Evolutionary conservation across 2,329 filamentous ascomycete genomes (phyloP).

Genomic region (Tolypocladium paradoxum): DNA sequence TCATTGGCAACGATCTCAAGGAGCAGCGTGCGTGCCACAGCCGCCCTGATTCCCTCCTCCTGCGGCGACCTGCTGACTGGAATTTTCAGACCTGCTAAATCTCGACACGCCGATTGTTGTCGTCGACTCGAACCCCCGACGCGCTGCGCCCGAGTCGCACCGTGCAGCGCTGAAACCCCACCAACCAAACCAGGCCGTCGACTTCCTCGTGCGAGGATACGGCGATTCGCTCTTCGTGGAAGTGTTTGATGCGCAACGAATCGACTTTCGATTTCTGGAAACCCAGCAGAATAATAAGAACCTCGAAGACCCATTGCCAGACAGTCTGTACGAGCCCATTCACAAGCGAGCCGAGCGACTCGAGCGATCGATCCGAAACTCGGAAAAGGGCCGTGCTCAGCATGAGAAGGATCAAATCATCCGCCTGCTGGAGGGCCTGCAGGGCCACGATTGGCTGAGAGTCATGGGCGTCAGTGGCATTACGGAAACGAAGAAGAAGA

Average conservation of each 20-base stretch:
- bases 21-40: constrained; percentile 54
- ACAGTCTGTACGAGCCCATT: constrained; percentile 40
- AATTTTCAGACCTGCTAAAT: constrained; percentile 56
- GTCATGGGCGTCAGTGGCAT: constrained; percentile 81
- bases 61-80: not conserved
- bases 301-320: constrained; percentile 43
- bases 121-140: constrained; percentile 39
- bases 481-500: constrained; percentile 75
- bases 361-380: constrained; percentile 52
- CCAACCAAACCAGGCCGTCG: constrained; percentile 8
- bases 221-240: constrained; percentile 45
- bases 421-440: constrained; percentile 65
- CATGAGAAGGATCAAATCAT: constrained; percentile 57
- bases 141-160: constrained; percentile 13
- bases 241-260: constrained; percentile 43
- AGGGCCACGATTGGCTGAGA: constrained; percentile 85
- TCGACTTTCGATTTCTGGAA: constrained; percentile 45
- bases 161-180: constrained; percentile 17
- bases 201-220: constrained; percentile 38
- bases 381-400: constrained; percentile 53
- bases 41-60: not conserved
- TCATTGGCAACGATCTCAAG: constrained; percentile 76
- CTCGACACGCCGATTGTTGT: constrained; percentile 64
- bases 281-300: constrained; percentile 32
- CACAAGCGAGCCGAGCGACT: constrained; percentile 50